Evolutionary conservation across 176 grass and related monocot species (phyloP), one percentile per base, ranked within the genome.

Genomic region (Paspalum notatum): DNA sequence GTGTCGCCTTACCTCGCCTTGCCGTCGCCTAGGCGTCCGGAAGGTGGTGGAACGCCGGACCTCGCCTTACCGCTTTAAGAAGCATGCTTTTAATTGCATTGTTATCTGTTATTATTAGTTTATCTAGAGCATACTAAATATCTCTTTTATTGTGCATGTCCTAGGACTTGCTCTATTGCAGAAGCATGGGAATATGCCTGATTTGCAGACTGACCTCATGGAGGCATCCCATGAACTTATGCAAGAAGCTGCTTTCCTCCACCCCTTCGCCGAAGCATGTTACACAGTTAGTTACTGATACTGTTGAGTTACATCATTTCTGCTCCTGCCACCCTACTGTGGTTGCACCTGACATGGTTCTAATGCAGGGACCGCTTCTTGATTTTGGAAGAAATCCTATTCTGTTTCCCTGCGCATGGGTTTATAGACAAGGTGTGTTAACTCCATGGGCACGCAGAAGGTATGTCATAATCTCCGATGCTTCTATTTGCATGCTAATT

Each of bases 351-450:
- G 41, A 76, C 86, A 85, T 63, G 22, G 51, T 88, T 37, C 84
- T 67, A 80, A 75, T 89, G 22, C 81, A 98, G 95, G 95, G 95
- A 37, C 95, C 92, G 48, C 81, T 98, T 66, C 92, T 98, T 89
- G 95, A 98, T 93, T 47, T 98, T 65, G 95, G 95, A 89, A 89
- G 95, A 83, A 98, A 98, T 56, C 95, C 92, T 44, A 85, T 98
- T 82, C 91, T 98, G 79, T 98, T 98, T 89, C 95, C 95, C 25
- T 98, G 95, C 76, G 90, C 92, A 79, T 98, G 95, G 95, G 54
- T 98, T 79, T 93, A 98, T 81, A 88, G 95, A 85, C 95, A 98
- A 93, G 95, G 95, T 39, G 76, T 86, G 85, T 89, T 98, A 68
- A 93, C 90, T 87, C 95, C 95, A 15, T 98, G 95, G 92, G 77